phyloP scores from a whole-genome alignment of 2,329 filamentous ascomycete species.

The Alternaria ethzedia region DNA sequence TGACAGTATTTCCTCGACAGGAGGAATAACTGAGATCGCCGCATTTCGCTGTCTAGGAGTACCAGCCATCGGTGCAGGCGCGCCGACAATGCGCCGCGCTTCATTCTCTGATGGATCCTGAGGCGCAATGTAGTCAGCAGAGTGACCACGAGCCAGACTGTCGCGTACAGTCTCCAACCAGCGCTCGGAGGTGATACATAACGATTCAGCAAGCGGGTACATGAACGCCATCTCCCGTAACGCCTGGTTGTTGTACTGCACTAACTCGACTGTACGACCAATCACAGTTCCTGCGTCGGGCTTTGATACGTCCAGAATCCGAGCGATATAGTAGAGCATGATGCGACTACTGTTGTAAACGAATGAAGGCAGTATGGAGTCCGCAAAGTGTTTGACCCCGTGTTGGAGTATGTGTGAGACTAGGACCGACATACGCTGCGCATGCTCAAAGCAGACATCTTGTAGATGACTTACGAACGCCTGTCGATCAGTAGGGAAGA shows the following conservation, averaged over 20 bases:
- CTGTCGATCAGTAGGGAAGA: slow-evolving; percentile 34
- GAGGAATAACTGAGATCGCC: slow-evolving; percentile 21
- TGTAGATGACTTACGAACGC: slow-evolving; percentile 35
- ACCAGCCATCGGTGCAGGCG: slow-evolving; percentile 21
- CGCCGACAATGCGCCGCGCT: slow-evolving; percentile 29
- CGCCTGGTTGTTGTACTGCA: slow-evolving; percentile 41
- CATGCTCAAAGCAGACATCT: slow-evolving; percentile 40
- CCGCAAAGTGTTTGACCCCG: slow-evolving; percentile 41
- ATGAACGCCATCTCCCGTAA: slow-evolving; percentile 39
- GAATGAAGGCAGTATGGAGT: slow-evolving; percentile 41
- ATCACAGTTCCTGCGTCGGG: slow-evolving; percentile 34
- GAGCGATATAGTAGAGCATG: slow-evolving; percentile 43
- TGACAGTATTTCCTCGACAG: slow-evolving; percentile 16
- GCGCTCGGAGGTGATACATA: slow-evolving; percentile 39
- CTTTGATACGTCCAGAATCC: slow-evolving; percentile 36
- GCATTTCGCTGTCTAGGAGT: slow-evolving; percentile 11
- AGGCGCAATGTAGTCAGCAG: slow-evolving; percentile 37
- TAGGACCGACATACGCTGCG: slow-evolving; percentile 37
- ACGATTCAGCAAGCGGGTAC: slow-evolving; percentile 40
- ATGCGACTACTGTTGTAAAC: slow-evolving; percentile 45
- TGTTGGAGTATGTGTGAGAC: slow-evolving; percentile 39
- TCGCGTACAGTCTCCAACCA: slow-evolving; percentile 42
- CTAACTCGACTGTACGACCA: slow-evolving; percentile 35
- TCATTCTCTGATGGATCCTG: slow-evolving; percentile 37
- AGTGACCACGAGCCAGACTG: slow-evolving; percentile 35